Conservation (phyloP, 306 rosid species). For the Lablab purpureus region DNA sequence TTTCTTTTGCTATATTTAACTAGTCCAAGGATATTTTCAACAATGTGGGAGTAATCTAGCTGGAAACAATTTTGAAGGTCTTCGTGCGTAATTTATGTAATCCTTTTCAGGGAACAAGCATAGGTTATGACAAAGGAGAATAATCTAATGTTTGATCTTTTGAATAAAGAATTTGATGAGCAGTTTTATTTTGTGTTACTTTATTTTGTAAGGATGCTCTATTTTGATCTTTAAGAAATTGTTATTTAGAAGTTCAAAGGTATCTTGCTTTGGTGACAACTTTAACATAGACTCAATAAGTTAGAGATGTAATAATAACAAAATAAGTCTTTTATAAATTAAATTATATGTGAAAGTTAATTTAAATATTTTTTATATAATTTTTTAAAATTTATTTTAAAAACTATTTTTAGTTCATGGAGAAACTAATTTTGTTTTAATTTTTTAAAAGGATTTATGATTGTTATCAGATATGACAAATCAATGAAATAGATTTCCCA, state of each 20-base stretch:
- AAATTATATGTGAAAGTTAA: too few relatives aligned
- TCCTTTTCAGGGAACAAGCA: neutral
- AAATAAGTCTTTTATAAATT: too few relatives aligned
- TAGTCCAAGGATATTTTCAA: slow-evolving; percentile 18
- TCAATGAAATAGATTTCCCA: too few relatives aligned
- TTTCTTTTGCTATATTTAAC: slow-evolving; percentile 32
- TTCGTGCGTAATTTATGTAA: neutral
- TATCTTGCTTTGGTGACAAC: neutral
- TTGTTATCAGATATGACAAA: too few relatives aligned
- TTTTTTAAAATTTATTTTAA: too few relatives aligned
- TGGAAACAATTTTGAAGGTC: slow-evolving; percentile 10
- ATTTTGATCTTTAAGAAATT: neutral
- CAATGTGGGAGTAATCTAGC: slow-evolving; percentile 12
- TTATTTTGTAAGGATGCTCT: neutral
- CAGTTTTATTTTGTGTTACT: neutral
- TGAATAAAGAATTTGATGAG: neutral
- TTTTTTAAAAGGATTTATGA: too few relatives aligned
- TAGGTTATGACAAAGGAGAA: neutral
- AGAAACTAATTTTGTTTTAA: too few relatives aligned
- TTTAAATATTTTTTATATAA: too few relatives aligned
- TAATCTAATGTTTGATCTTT: neutral
- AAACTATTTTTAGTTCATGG: too few relatives aligned
- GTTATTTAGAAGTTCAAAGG: too few relatives aligned
- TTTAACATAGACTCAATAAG: neutral
- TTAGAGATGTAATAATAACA: neutral